Base-by-base conservation (phyloP, 768 basidiomycete species). In the Phylloporus sp. region DNA sequence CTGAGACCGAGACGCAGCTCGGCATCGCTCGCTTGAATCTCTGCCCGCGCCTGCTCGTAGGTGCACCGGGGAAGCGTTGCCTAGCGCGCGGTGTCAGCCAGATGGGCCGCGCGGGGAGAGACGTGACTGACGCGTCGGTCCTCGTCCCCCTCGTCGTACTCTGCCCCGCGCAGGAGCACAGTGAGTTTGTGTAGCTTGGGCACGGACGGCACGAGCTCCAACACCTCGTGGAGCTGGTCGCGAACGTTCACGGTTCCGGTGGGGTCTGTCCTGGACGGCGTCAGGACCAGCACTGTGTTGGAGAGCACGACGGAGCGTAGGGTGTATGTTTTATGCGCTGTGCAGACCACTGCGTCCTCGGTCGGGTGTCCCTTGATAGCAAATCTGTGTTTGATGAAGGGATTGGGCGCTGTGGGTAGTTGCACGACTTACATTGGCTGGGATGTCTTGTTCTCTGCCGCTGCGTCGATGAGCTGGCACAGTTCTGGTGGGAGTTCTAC, bases 281-380 rank as follows among this genome's bases (percentile, higher is more conserved):
- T 83, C 53, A 88, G 75, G 39, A 97, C 79, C 12, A 94, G 74
- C 29, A 95, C 71, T 0, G 92, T 86, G 68, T 98, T 98, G 16
- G 94, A 97, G 42, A 97, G 73, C 9, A 79, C 77, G n/a, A 98
- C 85, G 0, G 93, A 88, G 49, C 95, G 85, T 24, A 98, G 72
- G 2, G 80, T 63, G 64, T 87, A 99, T 0, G 95, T 98, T 64
- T 80, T 83, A 51, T 85, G 77, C 0, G 75, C 59, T 0, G 94
- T 95, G 67, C 95, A 97, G 9, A 95, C 72, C 0, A 97, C 93
- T 0, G 95, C 95, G 59, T 95, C 88, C 59, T 97, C 94, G 26
- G 78, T 77, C 2, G 81, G 68, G 39, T 83, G 74, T 7, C 95
- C 95, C 67, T 93, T 95, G 70, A 98, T 86, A 24, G 78, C 76